Evolutionary conservation across 768 basidiomycete species (phyloP).

Genomic region (Suillus discolor): DNA sequence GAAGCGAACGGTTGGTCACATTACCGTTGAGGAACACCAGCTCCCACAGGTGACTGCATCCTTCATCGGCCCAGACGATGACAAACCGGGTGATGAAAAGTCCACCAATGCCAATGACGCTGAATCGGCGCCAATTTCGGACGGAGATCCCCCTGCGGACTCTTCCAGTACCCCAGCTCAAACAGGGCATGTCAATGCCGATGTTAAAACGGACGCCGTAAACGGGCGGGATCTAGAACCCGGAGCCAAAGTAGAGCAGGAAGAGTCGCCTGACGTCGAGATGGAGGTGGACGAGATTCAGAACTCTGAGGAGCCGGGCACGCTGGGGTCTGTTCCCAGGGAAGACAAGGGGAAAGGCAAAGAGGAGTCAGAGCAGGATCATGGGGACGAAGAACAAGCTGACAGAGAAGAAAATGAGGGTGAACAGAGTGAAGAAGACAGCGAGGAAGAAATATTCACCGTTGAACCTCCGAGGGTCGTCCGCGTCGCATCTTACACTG

Average conservation of each 20-base stretch:
- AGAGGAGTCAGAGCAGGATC: background rate
- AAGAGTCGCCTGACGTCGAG: background rate
- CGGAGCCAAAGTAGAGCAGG: background rate
- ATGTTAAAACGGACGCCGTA: background rate
- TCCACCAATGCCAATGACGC: background rate
- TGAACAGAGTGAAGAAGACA: background rate
- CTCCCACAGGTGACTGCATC: background rate
- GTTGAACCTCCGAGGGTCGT: background rate
- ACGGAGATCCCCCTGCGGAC: no score
- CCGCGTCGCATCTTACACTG: background rate
- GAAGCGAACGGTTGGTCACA: background rate
- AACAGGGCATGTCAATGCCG: background rate
- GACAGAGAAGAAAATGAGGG: background rate
- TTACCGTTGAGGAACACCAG: background rate
- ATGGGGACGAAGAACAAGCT: background rate
- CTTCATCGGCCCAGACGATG: background rate
- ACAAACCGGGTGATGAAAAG: background rate
- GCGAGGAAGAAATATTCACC: background rate
- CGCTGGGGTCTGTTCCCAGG: background rate
- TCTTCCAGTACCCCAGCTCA: background rate
- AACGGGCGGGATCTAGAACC: background rate
- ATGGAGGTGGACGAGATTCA: background rate
- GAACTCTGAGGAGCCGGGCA: background rate
- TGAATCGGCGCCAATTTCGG: background rate
- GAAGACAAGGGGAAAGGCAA: conserved; percentile 1